Conservation (phyloP, 108 stramenopile species). For the Skeletonema costatum region DNA sequence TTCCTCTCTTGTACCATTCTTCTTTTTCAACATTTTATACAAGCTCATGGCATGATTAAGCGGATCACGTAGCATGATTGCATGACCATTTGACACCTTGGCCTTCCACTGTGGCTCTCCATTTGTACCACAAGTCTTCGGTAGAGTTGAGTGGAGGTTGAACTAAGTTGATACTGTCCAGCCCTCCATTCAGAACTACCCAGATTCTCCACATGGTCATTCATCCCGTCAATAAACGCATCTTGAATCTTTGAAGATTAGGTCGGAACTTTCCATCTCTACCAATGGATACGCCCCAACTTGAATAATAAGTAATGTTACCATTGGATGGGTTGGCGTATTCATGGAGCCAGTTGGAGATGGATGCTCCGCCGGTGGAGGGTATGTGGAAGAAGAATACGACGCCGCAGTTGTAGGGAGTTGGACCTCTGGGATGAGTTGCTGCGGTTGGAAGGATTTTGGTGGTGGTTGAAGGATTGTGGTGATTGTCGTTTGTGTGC, state of each 20-base stretch:
- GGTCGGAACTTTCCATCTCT: slow-evolving; percentile 11
- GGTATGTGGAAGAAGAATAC: slow-evolving; percentile 37
- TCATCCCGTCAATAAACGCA: slow-evolving; percentile 1
- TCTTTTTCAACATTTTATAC: slow-evolving; percentile 16
- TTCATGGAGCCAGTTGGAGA: slow-evolving; percentile 9
- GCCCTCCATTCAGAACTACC: slow-evolving; percentile 45
- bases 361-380: slow-evolving; percentile 25
- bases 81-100: slow-evolving; percentile 43
- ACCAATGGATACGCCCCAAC: neutral
- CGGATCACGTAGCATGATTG: slow-evolving; percentile 48
- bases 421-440: neutral
- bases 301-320: slow-evolving; percentile 6
- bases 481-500: neutral
- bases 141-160: slow-evolving; percentile 31
- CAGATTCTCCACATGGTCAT: slow-evolving; percentile 27
- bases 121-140: slow-evolving; percentile 24
- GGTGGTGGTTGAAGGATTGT: neutral
- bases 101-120: slow-evolving; percentile 34
- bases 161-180: slow-evolving; percentile 32
- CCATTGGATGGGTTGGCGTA: slow-evolving; percentile 1
- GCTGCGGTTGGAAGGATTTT: neutral
- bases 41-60: slow-evolving; percentile 45
- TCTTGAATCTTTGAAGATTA: neutral
- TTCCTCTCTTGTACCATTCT: slow-evolving; percentile 28
- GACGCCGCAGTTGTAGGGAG: slow-evolving; percentile 4